Conservation (phyloP, 2,329 filamentous ascomycete species). For the Neonectria coccinea region DNA sequence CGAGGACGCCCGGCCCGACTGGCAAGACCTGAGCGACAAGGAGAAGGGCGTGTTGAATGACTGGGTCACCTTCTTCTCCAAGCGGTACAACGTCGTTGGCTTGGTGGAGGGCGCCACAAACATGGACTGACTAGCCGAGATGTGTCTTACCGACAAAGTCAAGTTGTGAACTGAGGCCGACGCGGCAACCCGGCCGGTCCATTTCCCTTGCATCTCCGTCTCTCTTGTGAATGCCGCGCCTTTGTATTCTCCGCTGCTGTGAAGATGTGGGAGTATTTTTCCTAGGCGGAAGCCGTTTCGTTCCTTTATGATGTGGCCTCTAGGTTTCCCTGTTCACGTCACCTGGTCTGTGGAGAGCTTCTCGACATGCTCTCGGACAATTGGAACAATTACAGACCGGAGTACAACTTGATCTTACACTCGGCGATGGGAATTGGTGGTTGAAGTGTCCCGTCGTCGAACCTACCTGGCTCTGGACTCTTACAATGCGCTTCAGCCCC, state of each 20-base stretch:
- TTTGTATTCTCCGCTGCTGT: slow-evolving; percentile 40
- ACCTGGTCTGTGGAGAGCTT: neutral
- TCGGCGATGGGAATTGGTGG: neutral
- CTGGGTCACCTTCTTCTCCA: slow-evolving; percentile 96
- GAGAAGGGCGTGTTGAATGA: slow-evolving; percentile 88
- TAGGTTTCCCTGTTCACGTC: neutral
- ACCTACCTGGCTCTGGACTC: neutral
- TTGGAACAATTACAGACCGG: too few species aligned
- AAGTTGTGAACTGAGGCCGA: slow-evolving; percentile 36
- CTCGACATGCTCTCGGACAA: neutral
- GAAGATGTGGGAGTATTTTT: slow-evolving; percentile 18
- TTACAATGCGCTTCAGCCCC: neutral
- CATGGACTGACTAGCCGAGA: slow-evolving; percentile 53
- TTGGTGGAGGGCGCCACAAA: slow-evolving; percentile 72
- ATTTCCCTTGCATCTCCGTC: slow-evolving; percentile 5
- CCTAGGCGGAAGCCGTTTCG: neutral
- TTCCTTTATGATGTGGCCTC: neutral
- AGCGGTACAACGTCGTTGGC: slow-evolving; percentile 93
- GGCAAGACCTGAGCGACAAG: slow-evolving; percentile 84
- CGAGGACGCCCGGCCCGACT: slow-evolving; percentile 86
- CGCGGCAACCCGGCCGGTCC: neutral
- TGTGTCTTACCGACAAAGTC: slow-evolving; percentile 33
- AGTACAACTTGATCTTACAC: neutral
- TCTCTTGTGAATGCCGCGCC: neutral
- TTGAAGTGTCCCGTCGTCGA: neutral